Base-by-base conservation (phyloP, 805 yeast genomes). In the Cyberlindnera americana region DNA sequence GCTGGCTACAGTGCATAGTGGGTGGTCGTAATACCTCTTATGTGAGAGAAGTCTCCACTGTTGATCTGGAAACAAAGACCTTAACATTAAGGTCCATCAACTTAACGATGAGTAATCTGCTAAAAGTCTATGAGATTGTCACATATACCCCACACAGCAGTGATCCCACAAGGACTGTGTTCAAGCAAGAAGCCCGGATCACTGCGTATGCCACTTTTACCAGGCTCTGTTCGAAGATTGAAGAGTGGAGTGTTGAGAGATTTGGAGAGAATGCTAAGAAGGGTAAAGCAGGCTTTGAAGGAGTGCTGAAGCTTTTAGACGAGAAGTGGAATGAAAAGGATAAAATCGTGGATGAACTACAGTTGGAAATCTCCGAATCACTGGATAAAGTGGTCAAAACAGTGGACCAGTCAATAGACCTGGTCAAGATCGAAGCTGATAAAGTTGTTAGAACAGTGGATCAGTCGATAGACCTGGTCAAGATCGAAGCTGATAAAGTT, bases 161-260 rank as follows among this genome's bases (percentile, higher is more conserved):
- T 6, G 66, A 77, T 43, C 78, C 83, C 3, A 38, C 29, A 1
- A 66, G 72, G 38, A 90, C 98, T 0, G 48, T 66, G 10, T 90
- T 90, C 59, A 61, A 66, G 25, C 99, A 91, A 62, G 78, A 75
- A 47, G 99, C 99, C 0, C 88, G 84, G 48, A 87, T 91, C 51
- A 81, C 89, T 2, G 96, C 98, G 0, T 83, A 81, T 60, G 86
- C 88, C 8, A 68, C 83, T 3, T 73, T 88, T 63, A 64, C 70
- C 39, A 72, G 77, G 43, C 62, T 93, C 5, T 83, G 95, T 59
- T 84, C 79, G 56, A 81, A 84, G 60, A 69, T 91, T 46, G 99
- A 91, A 61, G 95, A 88, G 35, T 91, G 96, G 95, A 77, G 90
- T 0, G 83, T 87, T 6, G 86, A 85, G 55, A 70, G 97, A 59